Percentiles rank a stretch among this genome's conserved stretches.
These are phyloP conservation scores for Aspergillus persii DNA, from an alignment of 2,329 filamentous ascomycete genomes.

Conservation along the genomic window DNA sequence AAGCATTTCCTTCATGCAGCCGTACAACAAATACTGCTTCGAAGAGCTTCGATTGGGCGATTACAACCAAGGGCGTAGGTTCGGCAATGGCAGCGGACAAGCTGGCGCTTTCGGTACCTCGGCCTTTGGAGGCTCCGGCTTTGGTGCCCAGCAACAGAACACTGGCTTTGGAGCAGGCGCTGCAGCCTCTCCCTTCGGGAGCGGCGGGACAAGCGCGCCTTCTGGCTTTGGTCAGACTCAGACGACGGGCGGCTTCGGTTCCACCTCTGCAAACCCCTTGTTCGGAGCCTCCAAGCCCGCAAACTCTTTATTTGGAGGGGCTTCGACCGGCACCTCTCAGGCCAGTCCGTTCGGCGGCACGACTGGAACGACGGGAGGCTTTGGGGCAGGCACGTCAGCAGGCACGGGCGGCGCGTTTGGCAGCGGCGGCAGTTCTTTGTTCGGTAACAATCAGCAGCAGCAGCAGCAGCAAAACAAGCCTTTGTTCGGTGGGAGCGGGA, in stretches of 20 bases:
- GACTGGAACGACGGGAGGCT: slow-evolving; percentile 33
- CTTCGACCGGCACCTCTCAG: slow-evolving; percentile 30
- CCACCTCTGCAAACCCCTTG: slow-evolving; percentile 34
- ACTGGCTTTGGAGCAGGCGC: slow-evolving; percentile 36
- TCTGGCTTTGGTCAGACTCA: slow-evolving; percentile 46
- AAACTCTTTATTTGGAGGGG: slow-evolving; percentile 35
- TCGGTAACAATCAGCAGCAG: slow-evolving; percentile 39
- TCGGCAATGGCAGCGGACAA: slow-evolving; percentile 77
- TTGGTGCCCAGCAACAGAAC: slow-evolving; percentile 41
- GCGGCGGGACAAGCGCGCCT: slow-evolving; percentile 35
- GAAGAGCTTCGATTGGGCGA: slow-evolving; percentile 78
- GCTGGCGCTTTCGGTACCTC: slow-evolving; percentile 76
- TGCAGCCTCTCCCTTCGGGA: slow-evolving; percentile 42
- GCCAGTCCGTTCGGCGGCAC: slow-evolving; percentile 42
- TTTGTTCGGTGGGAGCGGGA: slow-evolving; percentile 34
- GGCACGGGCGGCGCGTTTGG: slow-evolving; percentile 32
- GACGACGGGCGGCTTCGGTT: slow-evolving; percentile 40
- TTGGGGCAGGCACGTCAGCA: slow-evolving; percentile 24
- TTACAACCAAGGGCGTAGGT: slow-evolving; percentile 81
- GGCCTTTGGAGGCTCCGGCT: slow-evolving; percentile 52
- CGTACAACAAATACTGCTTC: slow-evolving; percentile 79
- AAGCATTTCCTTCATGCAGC: slow-evolving; percentile 48
- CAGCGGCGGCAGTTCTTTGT: slow-evolving; percentile 30
- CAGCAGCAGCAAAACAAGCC: slow-evolving; percentile 38
- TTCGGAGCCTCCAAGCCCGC: slow-evolving; percentile 47